Conservation (phyloP, 345 rosid genomes). For the Gossypium ekmanianum region DNA sequence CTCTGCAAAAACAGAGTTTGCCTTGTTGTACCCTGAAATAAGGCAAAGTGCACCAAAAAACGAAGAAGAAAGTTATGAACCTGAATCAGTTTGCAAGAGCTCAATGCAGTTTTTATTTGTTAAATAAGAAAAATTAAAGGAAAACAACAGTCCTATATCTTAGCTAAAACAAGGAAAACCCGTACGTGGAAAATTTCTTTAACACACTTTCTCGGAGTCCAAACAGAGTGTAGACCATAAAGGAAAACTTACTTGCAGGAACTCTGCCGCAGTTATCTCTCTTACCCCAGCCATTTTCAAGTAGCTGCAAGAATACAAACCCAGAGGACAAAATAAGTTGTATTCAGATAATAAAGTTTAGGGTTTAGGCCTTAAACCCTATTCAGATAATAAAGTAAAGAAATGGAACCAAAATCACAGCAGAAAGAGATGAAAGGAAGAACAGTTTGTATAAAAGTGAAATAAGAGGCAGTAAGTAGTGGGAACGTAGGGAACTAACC, state of each 20-base stretch:
- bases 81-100: neutral
- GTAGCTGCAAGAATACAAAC: neutral
- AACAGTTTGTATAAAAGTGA: neutral
- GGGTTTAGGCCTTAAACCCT: too few relatives aligned
- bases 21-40: slow-evolving; percentile 55
- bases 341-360: neutral
- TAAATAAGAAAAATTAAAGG: neutral
- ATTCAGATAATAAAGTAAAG: neutral
- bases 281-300: slow-evolving; percentile 29
- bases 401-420: neutral
- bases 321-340: neutral
- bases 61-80: neutral
- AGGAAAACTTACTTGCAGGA: slow-evolving; percentile 33
- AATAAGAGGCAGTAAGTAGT: neutral
- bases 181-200: neutral
- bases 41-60: neutral
- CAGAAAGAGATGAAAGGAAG: neutral
- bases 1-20: slow-evolving; percentile 46
- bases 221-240: neutral
- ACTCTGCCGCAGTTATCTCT: slow-evolving; percentile 35
- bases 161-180: slow-evolving; percentile 7
- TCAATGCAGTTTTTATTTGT: neutral
- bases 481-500: neutral
- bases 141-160: neutral
- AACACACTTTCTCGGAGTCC: slow-evolving; percentile 1